Evolutionary conservation across 164 flowering plant genomes (phyloP).

Genomic region (Annona cherimola): DNA sequence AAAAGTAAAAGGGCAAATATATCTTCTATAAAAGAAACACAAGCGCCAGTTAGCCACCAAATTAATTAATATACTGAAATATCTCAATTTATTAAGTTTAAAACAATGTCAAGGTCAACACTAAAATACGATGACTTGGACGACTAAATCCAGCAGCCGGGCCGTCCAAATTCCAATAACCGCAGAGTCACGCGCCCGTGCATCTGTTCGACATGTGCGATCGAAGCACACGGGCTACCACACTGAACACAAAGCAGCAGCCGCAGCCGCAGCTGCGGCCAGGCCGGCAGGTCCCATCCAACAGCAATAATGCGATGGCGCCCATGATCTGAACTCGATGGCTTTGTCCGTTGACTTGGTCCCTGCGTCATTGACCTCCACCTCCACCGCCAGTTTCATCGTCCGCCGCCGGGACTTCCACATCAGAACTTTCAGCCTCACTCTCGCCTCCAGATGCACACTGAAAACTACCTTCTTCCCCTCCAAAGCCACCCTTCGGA

Average conservation of each 20-base stretch:
- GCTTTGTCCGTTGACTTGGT: constrained; percentile 24
- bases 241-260: neutral
- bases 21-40: too few species aligned
- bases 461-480: constrained; percentile 33
- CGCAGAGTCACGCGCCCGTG: too few species aligned
- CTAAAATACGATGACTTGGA: too few species aligned
- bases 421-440: constrained; percentile 52
- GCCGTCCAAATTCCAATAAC: too few species aligned
- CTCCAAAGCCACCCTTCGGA: constrained; percentile 14
- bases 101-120: too few species aligned
- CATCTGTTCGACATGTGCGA: too few species aligned
- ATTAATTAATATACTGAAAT: too few species aligned
- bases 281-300: neutral
- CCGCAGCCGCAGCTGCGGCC: neutral
- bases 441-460: constrained; percentile 55
- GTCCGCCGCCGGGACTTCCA: constrained; percentile 40
- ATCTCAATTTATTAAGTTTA: too few species aligned
- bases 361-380: constrained; percentile 40
- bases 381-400: constrained; percentile 30
- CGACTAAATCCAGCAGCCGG: too few species aligned
- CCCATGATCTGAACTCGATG: constrained; percentile 31
- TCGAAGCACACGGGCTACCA: neutral
- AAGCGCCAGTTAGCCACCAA: too few species aligned
- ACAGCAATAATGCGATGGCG: neutral
- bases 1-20: too few species aligned